Percentiles rank a stretch among this genome's conserved stretches.
Conservation (phyloP, 192 early-diverging fungal species). For the Haplosporangium gracile region DNA sequence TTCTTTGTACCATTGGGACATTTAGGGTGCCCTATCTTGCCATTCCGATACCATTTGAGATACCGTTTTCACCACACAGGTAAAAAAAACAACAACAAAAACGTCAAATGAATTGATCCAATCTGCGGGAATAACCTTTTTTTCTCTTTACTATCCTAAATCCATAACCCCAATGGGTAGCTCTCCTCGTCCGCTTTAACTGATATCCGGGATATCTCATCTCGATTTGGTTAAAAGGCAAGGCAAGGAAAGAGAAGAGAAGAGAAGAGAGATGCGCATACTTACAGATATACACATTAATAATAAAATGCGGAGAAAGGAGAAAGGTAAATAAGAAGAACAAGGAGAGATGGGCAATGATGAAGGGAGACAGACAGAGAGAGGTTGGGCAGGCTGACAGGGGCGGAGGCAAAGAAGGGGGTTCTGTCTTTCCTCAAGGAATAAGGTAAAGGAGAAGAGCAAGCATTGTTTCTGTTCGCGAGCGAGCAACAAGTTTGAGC, state of each 20-base stretch:
- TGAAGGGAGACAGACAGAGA: neutral
- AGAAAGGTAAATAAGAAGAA: neutral
- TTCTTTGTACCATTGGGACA: neutral
- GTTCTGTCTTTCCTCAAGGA: neutral
- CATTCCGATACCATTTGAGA: neutral
- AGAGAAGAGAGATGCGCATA: neutral
- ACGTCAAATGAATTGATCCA: neutral
- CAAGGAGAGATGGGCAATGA: neutral
- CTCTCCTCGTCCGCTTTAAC: conserved; percentile 7
- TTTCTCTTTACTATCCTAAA: neutral
- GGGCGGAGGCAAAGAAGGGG: neutral
- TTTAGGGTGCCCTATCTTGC: neutral
- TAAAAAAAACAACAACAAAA: neutral
- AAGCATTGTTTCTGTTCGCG: neutral
- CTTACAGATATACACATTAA: neutral
- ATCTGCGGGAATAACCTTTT: neutral
- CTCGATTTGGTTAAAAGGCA: neutral
- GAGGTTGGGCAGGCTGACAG: neutral
- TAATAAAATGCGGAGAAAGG: conserved; percentile 8
- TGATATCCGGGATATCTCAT: neutral
- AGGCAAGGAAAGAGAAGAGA: neutral
- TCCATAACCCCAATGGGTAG: neutral
- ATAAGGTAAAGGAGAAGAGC: neutral
- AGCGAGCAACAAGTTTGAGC: neutral
- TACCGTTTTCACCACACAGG: neutral